A percentile compares a stretch with the other conserved stretches of the same genome.
Evolutionary conservation across 2,329 filamentous ascomycete genomes (phyloP).

Genomic region (Ustilaginoidea virens): DNA sequence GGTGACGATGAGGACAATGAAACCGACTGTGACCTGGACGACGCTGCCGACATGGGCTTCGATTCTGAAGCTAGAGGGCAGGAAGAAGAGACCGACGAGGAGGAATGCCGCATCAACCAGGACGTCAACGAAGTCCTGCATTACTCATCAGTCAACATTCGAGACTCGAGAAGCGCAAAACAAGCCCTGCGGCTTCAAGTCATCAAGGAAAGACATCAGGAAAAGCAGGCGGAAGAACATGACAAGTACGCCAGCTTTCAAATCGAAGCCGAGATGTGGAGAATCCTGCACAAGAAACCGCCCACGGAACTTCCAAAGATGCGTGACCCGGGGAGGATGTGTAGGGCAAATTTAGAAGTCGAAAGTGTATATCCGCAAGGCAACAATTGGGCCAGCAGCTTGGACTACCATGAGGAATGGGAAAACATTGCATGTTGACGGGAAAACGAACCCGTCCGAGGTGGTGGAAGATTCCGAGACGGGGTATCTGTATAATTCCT

Average conservation of each 20-base stretch:
- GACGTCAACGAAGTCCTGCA: conserved; percentile 28
- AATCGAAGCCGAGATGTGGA: conserved; percentile 31
- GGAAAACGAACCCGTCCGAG: too few species aligned
- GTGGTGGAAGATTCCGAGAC: too few species aligned
- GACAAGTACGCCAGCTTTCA: conserved; percentile 24
- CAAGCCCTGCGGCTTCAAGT: conserved; percentile 23
- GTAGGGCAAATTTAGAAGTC: conserved; percentile 16
- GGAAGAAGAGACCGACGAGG: conserved; percentile 11
- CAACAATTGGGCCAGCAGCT: conserved; percentile 22
- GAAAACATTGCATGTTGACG: conserved; percentile 15
- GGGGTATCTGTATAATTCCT: too few species aligned
- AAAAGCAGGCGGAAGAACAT: conserved; percentile 25
- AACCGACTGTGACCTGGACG: conserved; percentile 8
- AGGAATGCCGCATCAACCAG: conserved; percentile 14
- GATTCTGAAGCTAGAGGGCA: conserved; percentile 2
- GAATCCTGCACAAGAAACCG: conserved; percentile 23
- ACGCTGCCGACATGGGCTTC: conserved; percentile 6
- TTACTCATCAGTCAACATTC: conserved; percentile 24
- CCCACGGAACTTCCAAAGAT: conserved; percentile 17
- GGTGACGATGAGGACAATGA: background rate
- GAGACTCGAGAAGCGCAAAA: conserved; percentile 19
- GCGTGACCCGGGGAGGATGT: conserved; percentile 13
- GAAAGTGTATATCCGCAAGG: conserved; percentile 21
- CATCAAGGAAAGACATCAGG: conserved; percentile 23
- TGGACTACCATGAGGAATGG: conserved; percentile 26